phyloP scores from a whole-genome alignment of 495 filamentous ascomycete genomes.

The Collariella sp. region DNA sequence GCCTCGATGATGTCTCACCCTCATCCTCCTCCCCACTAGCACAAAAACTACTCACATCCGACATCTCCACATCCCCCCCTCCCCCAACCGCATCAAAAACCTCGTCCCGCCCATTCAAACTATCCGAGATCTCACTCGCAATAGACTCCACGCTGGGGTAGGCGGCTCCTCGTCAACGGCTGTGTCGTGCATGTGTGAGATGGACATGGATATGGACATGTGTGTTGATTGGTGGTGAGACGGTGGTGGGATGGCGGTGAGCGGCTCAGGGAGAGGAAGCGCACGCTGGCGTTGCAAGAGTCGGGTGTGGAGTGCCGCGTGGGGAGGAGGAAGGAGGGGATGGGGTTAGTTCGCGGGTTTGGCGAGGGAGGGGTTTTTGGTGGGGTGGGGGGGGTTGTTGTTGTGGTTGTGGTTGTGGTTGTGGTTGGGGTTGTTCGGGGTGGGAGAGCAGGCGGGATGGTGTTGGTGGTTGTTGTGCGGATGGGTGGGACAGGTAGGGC shows the following conservation, averaged over 20 bases:
- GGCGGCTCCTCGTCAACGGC: constrained; percentile 1
- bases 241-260: neutral
- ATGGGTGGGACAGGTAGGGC: constrained; percentile 9
- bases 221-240: too few species aligned
- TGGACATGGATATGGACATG: neutral
- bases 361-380: neutral
- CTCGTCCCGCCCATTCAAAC: constrained; percentile 12
- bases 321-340: constrained; percentile 6
- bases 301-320: neutral
- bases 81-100: constrained; percentile 14
- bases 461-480: neutral
- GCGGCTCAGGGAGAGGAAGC: neutral
- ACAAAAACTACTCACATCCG: constrained; percentile 31
- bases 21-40: constrained; percentile 16
- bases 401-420: neutral
- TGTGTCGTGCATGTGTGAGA: neutral
- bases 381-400: constrained; percentile 1
- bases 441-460: neutral
- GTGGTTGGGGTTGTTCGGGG: neutral
- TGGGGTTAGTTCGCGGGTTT: constrained; percentile 10
- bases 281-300: neutral
- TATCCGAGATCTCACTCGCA: constrained; percentile 17
- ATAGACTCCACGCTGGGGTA: constrained; percentile 15
- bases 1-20: neutral
- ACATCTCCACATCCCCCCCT: constrained; percentile 34